Base-by-base conservation (phyloP, 495 filamentous ascomycete genomes). In the Xylaria palmicola region DNA sequence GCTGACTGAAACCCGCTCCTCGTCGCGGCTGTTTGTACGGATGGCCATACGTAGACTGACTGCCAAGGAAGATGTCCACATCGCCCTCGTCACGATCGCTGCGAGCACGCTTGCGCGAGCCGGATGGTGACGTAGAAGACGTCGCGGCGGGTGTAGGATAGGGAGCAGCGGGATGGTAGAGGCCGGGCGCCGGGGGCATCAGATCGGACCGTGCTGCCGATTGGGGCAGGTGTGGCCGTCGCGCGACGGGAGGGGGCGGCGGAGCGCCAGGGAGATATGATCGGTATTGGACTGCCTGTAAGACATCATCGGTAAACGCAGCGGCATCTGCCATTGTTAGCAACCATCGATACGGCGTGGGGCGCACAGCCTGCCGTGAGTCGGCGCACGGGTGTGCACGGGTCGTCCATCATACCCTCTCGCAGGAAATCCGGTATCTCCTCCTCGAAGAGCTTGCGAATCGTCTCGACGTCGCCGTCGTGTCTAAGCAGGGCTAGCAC, bases 361-460 rank as follows among this genome's bases (percentile, higher is more conserved):
- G 26, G 8, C 22, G 36, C 20, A 6, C 9, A 39, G 6, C 19
- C 22, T 34, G 47, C 2, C 61, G 54, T 15, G 54, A 50, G 27
- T 29, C 6, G 24, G 47, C 0, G 3, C 34, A 4, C 6, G 17
- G 24, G 22, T 48, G 24, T 3, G 50, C 15, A 22, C 40, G 45
- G 43, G 22, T 44, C 43, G 13, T 34, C 22, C 47, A 36, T 37
- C 51, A 44, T 74, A 92, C 91, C 84, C 64, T 95, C 90, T 75
- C 86, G 84, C 7, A 98, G 75, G 70, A 98, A 98, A 69, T 97
- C 93, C 22, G 90, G 86, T 45, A 98, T 81, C 66, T 92, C 89
- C 44, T 86, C 83, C 64, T 90, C 83, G 58, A 89, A 93, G 19
- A 88, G 84, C 67, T 83, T 80, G 68, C 87, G 85, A 36, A 96